Evolutionary conservation across 768 basidiomycete genomes (phyloP), one percentile per base, ranked within the genome.

Genomic region (Gloeophyllum trabeum): DNA sequence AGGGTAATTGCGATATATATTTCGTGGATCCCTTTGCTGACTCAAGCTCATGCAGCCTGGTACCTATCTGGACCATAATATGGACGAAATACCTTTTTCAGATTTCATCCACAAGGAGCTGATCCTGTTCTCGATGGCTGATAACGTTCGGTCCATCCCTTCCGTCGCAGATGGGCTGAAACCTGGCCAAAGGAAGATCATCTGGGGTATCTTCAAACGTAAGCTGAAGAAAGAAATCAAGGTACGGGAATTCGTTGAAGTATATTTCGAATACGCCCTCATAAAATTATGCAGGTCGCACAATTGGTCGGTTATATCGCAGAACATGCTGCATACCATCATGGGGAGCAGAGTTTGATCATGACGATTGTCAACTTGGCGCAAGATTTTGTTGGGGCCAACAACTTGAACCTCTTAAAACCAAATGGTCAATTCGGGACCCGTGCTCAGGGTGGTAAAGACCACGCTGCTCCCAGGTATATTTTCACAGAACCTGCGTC

Each of bases 61-160:
- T 22, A 98, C 96, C 1, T 97, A 70, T 61, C 69, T 99, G 39
- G 81, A 98, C 56, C 94, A 99, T 60, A 75, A 80, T 44, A 72
- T 86, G 24, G 77, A 82, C 35, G 81, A 89, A 53, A 86, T 99
- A 47, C 76, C 87, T 0, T 87, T 81, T 57, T 75, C 83, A 1
- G 93, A 99, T 53, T 99, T 99, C 58, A 94, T 99, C 65, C 97
- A 99, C 69, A 89, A 80, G 61, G 96, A 99, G 56, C 65, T 99
- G 36, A 97, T 99, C 46, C 71, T 97, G 21, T 99, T 97, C 73
- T 99, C 96, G 1, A 97, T 98, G 90, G 96, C 96, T 3, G 96
- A 99, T 56, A 98, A 98, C 54, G 76, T 96, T 48, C 92, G 96
- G 43, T 99, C 96, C 3, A 98, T 99, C 50, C 96, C 96, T 2